Evolutionary conservation across 768 basidiomycete species (phyloP), one percentile per base, ranked within the genome.

Genomic region (Serpula lacrymans): DNA sequence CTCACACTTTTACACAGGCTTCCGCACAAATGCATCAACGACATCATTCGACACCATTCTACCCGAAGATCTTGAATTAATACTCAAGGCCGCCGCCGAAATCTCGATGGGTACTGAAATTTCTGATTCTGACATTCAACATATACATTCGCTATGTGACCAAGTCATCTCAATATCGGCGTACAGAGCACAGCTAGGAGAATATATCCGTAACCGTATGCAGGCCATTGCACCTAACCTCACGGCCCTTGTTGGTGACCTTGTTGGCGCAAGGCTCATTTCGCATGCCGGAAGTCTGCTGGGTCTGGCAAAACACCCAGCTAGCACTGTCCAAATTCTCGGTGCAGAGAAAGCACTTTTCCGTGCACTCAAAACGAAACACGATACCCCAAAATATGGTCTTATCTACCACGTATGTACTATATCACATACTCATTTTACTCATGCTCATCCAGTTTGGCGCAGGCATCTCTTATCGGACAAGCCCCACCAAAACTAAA

Each of bases 71-170:
- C 82, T 99, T 41, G 96, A 99, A 63, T 86, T 83, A 10, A 82
- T 94, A 26, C 71, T 99, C 47, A 98, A 96, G 69, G 85, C 87
- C 22, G 94, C 96, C 26, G 91, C 96, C 14, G 93, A 92, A 70
- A 88, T 99, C 47, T 96, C 93, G 25, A 99, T 99, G 96, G 96
- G 96, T 53, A 99, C 96, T 29, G 96, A 99, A 70, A 98, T 99
- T 48, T 94, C 93, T 39, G 93, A 97, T 50, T 81, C 84, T 37
- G 96, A 99, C 60, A 93, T 98, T 56, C 71, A 79, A n/a, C 95
- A 99, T 71, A 98, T 98, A 62, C 80, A 93, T 67, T 84, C 91
- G 24, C 79, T 99, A 24, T 97, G 94, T 60, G 96, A 99, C 65
- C 96, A 99, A 64, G 90, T 99, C 55, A 95, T 99, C 61, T 83